These are phyloP conservation scores for Arthrobotrys pseudoclavata DNA, from an alignment of 2,329 filamentous ascomycete species.

Conservation along the genomic window DNA sequence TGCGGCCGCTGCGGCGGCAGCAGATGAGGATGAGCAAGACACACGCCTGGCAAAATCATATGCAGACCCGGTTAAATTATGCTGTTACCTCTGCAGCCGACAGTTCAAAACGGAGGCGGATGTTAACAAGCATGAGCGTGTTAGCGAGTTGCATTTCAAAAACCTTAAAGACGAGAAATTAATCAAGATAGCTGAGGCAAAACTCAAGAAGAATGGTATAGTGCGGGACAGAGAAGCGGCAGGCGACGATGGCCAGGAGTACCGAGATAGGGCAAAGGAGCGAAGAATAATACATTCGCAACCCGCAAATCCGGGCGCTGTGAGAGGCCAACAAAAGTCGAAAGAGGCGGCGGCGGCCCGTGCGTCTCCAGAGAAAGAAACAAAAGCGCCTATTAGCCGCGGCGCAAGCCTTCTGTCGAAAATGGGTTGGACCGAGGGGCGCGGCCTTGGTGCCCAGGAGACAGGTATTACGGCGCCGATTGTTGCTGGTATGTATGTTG, in stretches of 20 bases:
- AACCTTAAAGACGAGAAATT: slow-evolving; percentile 71
- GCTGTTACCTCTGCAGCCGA: slow-evolving; percentile 75
- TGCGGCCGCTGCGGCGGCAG: slow-evolving; percentile 60
- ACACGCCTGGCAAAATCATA: slow-evolving; percentile 72
- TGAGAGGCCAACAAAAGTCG: slow-evolving; percentile 64
- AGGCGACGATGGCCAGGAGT: slow-evolving; percentile 64
- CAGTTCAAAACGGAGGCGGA: slow-evolving; percentile 72
- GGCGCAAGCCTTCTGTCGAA: slow-evolving; percentile 78
- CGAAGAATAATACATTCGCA: slow-evolving; percentile 75
- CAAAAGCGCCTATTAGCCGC: slow-evolving; percentile 68
- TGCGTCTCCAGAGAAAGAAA: slow-evolving; percentile 64
- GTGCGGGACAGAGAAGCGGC: slow-evolving; percentile 61
- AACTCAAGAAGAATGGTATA: slow-evolving; percentile 65
- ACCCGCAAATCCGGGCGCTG: slow-evolving; percentile 70
- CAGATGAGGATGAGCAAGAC: slow-evolving; percentile 63
- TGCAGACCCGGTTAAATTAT: slow-evolving; percentile 72
- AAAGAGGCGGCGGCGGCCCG: slow-evolving; percentile 64
- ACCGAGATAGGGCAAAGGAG: slow-evolving; percentile 78
- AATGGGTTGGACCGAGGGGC: slow-evolving; percentile 78
- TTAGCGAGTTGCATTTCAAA: slow-evolving; percentile 72
- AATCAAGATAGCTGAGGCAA: slow-evolving; percentile 66
- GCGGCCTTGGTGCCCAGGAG: slow-evolving; percentile 75
- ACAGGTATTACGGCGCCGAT: slow-evolving; percentile 76
- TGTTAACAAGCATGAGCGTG: slow-evolving; percentile 73
- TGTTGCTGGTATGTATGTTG: slow-evolving; percentile 75